These are phyloP conservation scores for Backusella sp. DNA, from an alignment of 192 early-diverging fungal species.

Conservation along the genomic window DNA sequence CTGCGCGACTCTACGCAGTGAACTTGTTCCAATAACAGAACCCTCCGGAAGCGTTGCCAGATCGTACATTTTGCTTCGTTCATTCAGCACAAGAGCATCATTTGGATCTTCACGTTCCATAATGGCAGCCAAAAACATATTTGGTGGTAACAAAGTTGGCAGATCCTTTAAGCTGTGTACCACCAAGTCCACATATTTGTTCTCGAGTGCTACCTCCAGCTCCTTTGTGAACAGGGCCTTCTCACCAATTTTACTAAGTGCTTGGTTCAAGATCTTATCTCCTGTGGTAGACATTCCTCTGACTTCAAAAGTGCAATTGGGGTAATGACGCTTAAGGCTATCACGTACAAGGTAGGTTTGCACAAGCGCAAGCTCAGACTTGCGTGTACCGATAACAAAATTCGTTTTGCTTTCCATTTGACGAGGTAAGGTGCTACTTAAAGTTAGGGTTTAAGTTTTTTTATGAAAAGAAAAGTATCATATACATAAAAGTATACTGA, in stretches of 20 bases:
- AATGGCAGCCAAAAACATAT: slow-evolving; percentile 81
- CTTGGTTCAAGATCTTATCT: slow-evolving; percentile 80
- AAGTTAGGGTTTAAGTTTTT: too few relatives aligned
- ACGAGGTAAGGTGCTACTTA: too few relatives aligned
- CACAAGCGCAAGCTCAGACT: slow-evolving; percentile 85
- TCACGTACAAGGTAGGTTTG: slow-evolving; percentile 72
- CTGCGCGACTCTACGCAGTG: slow-evolving; percentile 85
- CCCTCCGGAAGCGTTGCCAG: slow-evolving; percentile 70
- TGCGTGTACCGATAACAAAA: slow-evolving; percentile 73
- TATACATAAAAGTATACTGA: too few relatives aligned
- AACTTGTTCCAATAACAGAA: slow-evolving; percentile 84
- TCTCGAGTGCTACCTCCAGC: slow-evolving; percentile 72
- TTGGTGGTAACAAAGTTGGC: slow-evolving; percentile 77
- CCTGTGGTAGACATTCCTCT: slow-evolving; percentile 69
- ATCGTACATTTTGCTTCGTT: slow-evolving; percentile 22
- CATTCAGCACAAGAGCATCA: slow-evolving; percentile 71
- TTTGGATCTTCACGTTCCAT: slow-evolving; percentile 84
- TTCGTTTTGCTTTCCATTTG: not conserved
- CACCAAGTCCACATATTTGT: slow-evolving; percentile 70
- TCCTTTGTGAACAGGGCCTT: slow-evolving; percentile 92
- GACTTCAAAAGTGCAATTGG: slow-evolving; percentile 45
- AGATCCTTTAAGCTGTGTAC: slow-evolving; percentile 97
- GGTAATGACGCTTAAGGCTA: slow-evolving; percentile 47
- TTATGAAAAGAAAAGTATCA: too few relatives aligned
- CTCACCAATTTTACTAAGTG: slow-evolving; percentile 86